phyloP scores from a whole-genome alignment of 2,329 filamentous ascomycete genomes.

The Pseudonectria buxi region DNA sequence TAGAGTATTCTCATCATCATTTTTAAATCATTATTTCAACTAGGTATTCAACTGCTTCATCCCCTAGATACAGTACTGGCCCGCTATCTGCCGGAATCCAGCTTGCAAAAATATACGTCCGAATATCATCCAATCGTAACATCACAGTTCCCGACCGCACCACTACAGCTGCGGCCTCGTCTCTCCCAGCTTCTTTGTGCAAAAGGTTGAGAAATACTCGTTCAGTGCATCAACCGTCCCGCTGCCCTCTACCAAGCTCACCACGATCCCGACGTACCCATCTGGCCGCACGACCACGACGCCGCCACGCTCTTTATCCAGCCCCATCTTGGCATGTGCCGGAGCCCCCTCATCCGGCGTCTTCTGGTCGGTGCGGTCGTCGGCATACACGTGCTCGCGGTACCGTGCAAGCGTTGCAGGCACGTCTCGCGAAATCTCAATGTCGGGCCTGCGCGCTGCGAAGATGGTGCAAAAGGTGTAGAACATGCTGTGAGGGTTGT shows the following conservation, averaged over 20 bases:
- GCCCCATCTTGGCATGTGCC: conserved; percentile 81
- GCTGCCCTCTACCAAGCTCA: conserved; percentile 64
- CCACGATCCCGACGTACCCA: conserved; percentile 75
- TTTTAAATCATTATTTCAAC: too few relatives aligned
- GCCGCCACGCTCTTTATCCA: conserved; percentile 66
- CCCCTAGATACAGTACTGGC: too few relatives aligned
- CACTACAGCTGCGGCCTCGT: conserved; percentile 21
- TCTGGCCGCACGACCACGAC: conserved; percentile 82
- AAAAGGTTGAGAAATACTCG: conserved; percentile 71
- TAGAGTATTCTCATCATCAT: too few relatives aligned
- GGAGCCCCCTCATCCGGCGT: conserved; percentile 64
- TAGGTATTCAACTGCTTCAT: too few relatives aligned
- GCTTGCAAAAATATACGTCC: too few relatives aligned
- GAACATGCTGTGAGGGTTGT: conserved; percentile 80
- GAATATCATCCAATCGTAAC: too few relatives aligned
- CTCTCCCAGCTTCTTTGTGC: conserved; percentile 49
- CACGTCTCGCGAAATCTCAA: conserved; percentile 66
- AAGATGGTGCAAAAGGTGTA: conserved; percentile 75
- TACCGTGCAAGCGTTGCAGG: conserved; percentile 69
- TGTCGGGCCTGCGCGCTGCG: conserved; percentile 56
- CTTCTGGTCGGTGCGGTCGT: conserved; percentile 68
- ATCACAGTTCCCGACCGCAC: background rate
- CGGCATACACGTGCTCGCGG: conserved; percentile 76
- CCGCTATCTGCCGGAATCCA: too few relatives aligned
- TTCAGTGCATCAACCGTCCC: conserved; percentile 79